Base-by-base conservation (phyloP, 306 rosid genomes). In the Lathyrus sativus region DNA sequence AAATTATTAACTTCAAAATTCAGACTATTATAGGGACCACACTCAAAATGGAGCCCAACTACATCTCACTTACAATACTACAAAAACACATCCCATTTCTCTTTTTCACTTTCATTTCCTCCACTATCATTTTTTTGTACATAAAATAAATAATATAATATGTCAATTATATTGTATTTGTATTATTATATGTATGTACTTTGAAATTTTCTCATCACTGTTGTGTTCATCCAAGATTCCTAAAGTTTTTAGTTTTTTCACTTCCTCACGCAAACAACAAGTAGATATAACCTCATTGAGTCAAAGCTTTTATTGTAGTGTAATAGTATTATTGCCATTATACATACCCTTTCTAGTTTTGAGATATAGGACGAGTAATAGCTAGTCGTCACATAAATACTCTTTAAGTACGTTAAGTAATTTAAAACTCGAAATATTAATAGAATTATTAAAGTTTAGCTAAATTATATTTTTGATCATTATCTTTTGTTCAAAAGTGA, bases 211-310 rank as follows among this genome's bases (percentile, higher is more conserved):
- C 19, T 50, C 43, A 3, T 5, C 55, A 1, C 51, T 63, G 60
- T 60, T 46, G 50, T 46, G 61, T 48, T 29, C 6, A 50, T 73
- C 77, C 63, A 81, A 75, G 80, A 83, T 83, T 75, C 81, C 74
- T 56, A 79, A 55, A 61, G 73, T 65, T 31, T 62, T 48, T 35
- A 62, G 43, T 65, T 46, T 82, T 62, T 80, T 55, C 68, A 71
- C 79, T 80, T 57, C 74, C 82, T 70, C 55, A 73, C 82, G 76
- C 82, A 80, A 78, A 68, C 82, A 74, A 55, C 54, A 22, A 44
- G 74, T 68, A 51, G 65, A 3, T 3, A 26, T 12, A 75, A 74
- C 38, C 73, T 78, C 51, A 37, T n/a, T 5, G 41, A 49, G 69
- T 61, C 62, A 61, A 11, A 70, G 71, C 77, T 70, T 81, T 67